Evolutionary conservation across 148 eudicot species (phyloP).

Genomic region (Vaccinium vitisidaea): DNA sequence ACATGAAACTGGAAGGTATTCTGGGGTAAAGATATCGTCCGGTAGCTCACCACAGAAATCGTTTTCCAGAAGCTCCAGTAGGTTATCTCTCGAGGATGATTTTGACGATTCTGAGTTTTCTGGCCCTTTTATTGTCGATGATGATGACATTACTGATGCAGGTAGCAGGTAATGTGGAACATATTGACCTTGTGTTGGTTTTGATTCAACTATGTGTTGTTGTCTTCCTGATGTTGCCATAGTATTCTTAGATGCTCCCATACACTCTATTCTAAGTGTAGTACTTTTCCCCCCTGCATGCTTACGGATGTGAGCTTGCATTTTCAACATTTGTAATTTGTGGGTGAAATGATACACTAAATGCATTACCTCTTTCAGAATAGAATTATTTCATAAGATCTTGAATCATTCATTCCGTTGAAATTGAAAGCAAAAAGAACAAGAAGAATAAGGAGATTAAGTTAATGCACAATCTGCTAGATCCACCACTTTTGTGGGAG

Average conservation of each 20-base stretch:
- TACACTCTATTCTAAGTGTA: background rate
- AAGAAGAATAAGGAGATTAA: background rate
- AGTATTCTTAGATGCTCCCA: background rate
- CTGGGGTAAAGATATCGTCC: conserved; percentile 46
- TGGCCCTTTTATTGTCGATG: conserved; percentile 79
- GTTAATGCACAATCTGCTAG: background rate
- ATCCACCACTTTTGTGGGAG: background rate
- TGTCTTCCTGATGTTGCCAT: background rate
- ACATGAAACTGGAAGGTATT: conserved; percentile 58
- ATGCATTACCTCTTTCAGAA: background rate
- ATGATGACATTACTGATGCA: conserved; percentile 53
- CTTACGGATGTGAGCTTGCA: background rate
- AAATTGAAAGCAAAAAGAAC: background rate
- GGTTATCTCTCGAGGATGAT: conserved; percentile 68
- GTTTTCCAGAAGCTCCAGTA: conserved; percentile 74
- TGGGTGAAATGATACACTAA: background rate
- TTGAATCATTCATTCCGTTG: conserved; percentile 4
- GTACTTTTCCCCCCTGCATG: background rate
- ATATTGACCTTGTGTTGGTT: background rate
- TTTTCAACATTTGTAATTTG: background rate
- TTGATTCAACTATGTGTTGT: background rate
- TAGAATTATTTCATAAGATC: background rate
- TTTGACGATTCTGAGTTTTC: conserved; percentile 75
- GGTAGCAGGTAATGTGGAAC: conserved; percentile 56
- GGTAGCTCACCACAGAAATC: conserved; percentile 63